phyloP scores from a whole-genome alignment of 78 protist species.

The Chrysochromulina parva region DNA sequence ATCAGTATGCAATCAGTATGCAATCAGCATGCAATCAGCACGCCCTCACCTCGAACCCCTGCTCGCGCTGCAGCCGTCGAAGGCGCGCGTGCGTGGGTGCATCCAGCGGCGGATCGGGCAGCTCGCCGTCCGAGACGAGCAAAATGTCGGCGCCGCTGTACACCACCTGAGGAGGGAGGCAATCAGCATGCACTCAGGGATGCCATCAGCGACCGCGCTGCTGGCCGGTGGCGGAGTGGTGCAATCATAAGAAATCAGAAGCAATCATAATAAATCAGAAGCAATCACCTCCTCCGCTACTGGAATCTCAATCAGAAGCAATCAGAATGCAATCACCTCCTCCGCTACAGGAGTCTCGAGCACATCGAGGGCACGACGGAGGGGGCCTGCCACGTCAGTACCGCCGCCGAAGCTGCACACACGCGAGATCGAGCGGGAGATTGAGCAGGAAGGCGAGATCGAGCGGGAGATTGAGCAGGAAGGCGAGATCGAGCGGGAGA shows the following conservation, averaged over 20 bases:
- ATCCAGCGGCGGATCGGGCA: neutral
- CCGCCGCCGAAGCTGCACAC: neutral
- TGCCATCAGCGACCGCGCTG: neutral
- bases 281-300: no score
- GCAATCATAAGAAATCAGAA: no score
- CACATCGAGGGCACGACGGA: slow-evolving; percentile 1
- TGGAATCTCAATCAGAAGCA: no score
- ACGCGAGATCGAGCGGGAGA: neutral
- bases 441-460: neutral
- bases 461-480: no score
- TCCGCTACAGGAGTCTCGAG: neutral
- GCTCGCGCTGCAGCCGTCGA: neutral
- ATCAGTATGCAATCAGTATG: no score
- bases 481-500: no score
- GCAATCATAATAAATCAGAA: no score
- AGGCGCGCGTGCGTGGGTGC: neutral
- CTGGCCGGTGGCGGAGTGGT: no score
- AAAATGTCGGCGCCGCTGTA: slow-evolving; percentile 7
- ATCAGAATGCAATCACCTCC: neutral
- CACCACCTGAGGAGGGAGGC: neutral
- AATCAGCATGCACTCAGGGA: neutral
- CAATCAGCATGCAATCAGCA: neutral
- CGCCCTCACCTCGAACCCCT: neutral
- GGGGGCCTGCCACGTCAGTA: slow-evolving; percentile 25
- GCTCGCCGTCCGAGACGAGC: slow-evolving; percentile 36